Percentiles rank a stretch among this genome's conserved stretches.
phyloP scores from a whole-genome alignment of 257 asterid genomes.

The Gentiana straminea region DNA sequence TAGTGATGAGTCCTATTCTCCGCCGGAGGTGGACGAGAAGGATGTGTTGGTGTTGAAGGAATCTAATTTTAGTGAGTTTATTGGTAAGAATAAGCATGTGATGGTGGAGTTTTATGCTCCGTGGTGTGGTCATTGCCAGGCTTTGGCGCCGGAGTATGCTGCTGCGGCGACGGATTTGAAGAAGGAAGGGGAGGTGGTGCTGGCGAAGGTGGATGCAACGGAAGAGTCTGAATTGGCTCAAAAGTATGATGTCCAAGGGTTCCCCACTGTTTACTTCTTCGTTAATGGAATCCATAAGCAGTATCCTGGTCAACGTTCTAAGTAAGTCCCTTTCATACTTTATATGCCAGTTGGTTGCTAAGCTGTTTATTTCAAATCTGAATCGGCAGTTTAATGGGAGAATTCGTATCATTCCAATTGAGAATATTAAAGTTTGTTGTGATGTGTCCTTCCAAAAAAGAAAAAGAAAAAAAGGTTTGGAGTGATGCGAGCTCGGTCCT shows the following conservation, averaged over 20 bases:
- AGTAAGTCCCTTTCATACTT: slow-evolving; percentile 35
- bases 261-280: slow-evolving; percentile 68
- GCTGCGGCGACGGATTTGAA: slow-evolving; percentile 89
- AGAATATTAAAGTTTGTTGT: not conserved
- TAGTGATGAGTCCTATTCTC: slow-evolving; percentile 15
- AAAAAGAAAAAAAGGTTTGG: no score
- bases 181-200: slow-evolving; percentile 46
- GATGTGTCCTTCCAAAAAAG: not conserved
- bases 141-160: slow-evolving; percentile 88
- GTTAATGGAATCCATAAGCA: slow-evolving; percentile 70
- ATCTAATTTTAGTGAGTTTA: slow-evolving; percentile 56
- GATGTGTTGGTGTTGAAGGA: slow-evolving; percentile 75
- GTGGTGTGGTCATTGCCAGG: slow-evolving; percentile 95
- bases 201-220: slow-evolving; percentile 87
- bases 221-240: slow-evolving; percentile 63
- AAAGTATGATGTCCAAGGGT: slow-evolving; percentile 73
- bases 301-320: slow-evolving; percentile 68
- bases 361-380: no score
- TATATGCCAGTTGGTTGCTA: not conserved
- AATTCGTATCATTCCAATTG: no score
- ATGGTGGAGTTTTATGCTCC: slow-evolving; percentile 97
- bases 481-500: no score
- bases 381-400: no score
- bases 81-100: slow-evolving; percentile 58
- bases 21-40: slow-evolving; percentile 62